phyloP scores from a whole-genome alignment of 2,329 filamentous ascomycete species.

The Neofusicoccum sp. region DNA sequence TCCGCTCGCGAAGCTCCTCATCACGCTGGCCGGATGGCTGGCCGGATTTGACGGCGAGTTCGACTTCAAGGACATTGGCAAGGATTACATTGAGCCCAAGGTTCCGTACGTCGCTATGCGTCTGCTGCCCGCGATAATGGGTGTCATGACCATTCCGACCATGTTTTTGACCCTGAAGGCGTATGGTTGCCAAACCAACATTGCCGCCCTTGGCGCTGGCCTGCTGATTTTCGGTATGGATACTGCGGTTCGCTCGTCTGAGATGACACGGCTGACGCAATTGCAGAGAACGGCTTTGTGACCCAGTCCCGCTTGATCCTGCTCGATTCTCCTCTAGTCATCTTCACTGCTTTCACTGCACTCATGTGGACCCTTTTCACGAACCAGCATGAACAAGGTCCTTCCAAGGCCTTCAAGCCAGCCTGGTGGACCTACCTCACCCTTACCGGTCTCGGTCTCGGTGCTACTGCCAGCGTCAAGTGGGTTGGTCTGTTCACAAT shows the following conservation, averaged over 20 bases:
- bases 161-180: conserved; percentile 96
- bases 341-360: conserved; percentile 88
- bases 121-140: conserved; percentile 83
- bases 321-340: conserved; percentile 90
- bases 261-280: conserved; percentile 22
- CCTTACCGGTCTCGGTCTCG: conserved; percentile 81
- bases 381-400: conserved; percentile 94
- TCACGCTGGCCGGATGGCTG: conserved; percentile 90
- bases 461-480: conserved; percentile 92
- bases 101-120: conserved; percentile 99
- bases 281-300: conserved; percentile 83
- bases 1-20: conserved; percentile 91
- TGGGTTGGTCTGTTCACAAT: conserved; percentile 99
- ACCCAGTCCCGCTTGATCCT: conserved; percentile 95
- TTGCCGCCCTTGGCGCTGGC: conserved; percentile 76
- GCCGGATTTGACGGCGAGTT: conserved; percentile 94
- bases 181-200: conserved; percentile 81
- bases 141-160: conserved; percentile 81
- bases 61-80: conserved; percentile 99
- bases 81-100: conserved; percentile 91
- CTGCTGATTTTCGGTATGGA: conserved; percentile 80
- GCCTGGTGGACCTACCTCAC: conserved; percentile 98
- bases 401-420: conserved; percentile 78
- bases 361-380: conserved; percentile 90
- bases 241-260: not conserved